phyloP scores from a whole-genome alignment of 148 eudicot species.

The Camellia lanceoleosa region DNA sequence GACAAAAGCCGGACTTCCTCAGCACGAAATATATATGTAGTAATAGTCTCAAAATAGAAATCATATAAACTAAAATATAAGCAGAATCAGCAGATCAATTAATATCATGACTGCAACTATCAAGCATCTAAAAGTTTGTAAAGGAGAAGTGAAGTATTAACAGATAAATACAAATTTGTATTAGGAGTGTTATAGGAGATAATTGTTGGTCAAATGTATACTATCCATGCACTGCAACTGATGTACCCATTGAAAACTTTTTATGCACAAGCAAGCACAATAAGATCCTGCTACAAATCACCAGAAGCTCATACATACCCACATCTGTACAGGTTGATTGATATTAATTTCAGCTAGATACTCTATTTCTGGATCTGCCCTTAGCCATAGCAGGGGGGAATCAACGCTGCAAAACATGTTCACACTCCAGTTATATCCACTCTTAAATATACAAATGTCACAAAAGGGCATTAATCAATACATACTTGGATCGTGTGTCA shows the following conservation, averaged over 20 bases:
- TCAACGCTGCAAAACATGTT: slow-evolving; percentile 61
- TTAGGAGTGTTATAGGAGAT: background rate
- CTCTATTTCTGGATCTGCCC: slow-evolving; percentile 98
- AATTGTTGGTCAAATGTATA: background rate
- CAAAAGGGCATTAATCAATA: slow-evolving; percentile 8
- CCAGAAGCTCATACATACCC: slow-evolving; percentile 58
- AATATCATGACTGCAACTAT: background rate
- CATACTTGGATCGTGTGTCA: slow-evolving; percentile 77
- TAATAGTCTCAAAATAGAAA: background rate
- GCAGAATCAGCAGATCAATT: background rate
- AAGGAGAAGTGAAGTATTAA: background rate
- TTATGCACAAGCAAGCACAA: background rate
- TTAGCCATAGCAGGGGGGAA: slow-evolving; percentile 84
- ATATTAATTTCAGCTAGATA: slow-evolving; percentile 92
- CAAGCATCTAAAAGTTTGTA: background rate
- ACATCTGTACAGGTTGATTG: slow-evolving; percentile 92
- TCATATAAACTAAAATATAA: background rate
- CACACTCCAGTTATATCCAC: slow-evolving; percentile 5
- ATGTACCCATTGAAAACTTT: background rate
- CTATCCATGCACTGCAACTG: background rate
- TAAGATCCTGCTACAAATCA: background rate
- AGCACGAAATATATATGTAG: background rate
- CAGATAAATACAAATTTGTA: background rate
- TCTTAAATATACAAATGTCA: background rate
- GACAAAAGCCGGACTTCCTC: slow-evolving; percentile 1